Conservation (phyloP, 78 protist genomes). For the Chrysochromulina tobinii region DNA sequence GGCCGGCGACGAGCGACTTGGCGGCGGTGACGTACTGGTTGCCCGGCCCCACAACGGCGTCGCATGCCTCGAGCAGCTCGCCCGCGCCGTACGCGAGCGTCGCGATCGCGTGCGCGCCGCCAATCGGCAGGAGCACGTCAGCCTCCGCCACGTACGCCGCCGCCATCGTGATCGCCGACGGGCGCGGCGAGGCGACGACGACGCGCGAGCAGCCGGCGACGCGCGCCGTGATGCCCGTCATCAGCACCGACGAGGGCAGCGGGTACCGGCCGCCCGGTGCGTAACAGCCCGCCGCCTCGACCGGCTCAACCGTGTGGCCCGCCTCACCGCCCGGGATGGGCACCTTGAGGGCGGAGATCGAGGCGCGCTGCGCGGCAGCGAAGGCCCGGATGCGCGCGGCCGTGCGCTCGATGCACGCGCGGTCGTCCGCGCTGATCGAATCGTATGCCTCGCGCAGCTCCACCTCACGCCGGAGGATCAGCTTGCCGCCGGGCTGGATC, state of each 20-base stretch:
- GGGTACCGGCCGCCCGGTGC: conserved; percentile 76
- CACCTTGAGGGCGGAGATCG: background rate
- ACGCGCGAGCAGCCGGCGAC: conserved; percentile 56
- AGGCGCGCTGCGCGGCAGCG: conserved; percentile 32
- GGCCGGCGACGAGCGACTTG: conserved; percentile 68
- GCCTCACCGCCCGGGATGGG: conserved; percentile 60
- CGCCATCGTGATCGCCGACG: conserved; percentile 36
- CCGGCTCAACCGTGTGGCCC: conserved; percentile 57
- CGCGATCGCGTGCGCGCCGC: conserved; percentile 87
- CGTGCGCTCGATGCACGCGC: background rate
- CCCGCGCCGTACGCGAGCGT: conserved; percentile 79
- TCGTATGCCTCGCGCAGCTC: conserved; percentile 49
- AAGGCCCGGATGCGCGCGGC: conserved; percentile 39
- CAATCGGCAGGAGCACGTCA: background rate
- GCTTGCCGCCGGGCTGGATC: background rate
- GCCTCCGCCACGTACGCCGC: conserved; percentile 43
- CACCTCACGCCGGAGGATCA: background rate
- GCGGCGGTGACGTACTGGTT: conserved; percentile 83
- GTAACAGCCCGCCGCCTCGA: conserved; percentile 67
- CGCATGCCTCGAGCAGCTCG: conserved; percentile 51
- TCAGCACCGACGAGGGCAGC: conserved; percentile 62
- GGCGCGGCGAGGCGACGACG: conserved; percentile 64
- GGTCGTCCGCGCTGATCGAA: background rate
- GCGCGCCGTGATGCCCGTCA: conserved; percentile 64
- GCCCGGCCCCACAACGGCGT: conserved; percentile 64